Conservation (phyloP, 768 basidiomycete genomes). For the Auriculariales sp. region DNA sequence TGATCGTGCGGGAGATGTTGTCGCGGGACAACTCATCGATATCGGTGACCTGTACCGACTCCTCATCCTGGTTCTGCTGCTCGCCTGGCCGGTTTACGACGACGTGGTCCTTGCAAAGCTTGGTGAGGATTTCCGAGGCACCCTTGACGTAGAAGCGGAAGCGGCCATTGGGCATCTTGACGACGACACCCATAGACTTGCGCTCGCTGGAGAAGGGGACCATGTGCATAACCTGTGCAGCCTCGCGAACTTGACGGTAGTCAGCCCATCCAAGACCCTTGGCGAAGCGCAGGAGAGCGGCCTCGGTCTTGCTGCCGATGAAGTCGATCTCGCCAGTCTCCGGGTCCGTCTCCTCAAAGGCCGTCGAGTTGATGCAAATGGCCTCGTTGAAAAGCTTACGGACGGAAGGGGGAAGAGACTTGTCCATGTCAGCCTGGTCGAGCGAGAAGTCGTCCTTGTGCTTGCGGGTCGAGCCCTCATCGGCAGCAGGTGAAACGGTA, state of each 20-base stretch:
- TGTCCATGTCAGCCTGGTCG: constrained; percentile 59
- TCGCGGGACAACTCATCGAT: constrained; percentile 58
- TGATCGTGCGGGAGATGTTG: constrained; percentile 86
- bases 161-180: constrained; percentile 36
- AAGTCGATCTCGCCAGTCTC: constrained; percentile 48
- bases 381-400: constrained; percentile 64
- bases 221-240: constrained; percentile 56
- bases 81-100: constrained; percentile 33
- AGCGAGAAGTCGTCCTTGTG: constrained; percentile 69
- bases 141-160: constrained; percentile 81
- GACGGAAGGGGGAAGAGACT: constrained; percentile 44
- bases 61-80: constrained; percentile 13
- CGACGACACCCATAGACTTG: constrained; percentile 89
- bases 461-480: constrained; percentile 19
- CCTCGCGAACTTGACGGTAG: constrained; percentile 53
- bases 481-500: not conserved
- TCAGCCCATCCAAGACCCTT: constrained; percentile 65
- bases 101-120: constrained; percentile 59
- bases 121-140: constrained; percentile 83
- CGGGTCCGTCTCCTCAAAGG: constrained; percentile 69
- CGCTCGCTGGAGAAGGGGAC: constrained; percentile 88
- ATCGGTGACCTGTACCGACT: constrained; percentile 34
- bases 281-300: constrained; percentile 74
- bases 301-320: constrained; percentile 92
- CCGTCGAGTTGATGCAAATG: constrained; percentile 86